Conservation (phyloP, 2,329 filamentous ascomycete genomes). For the Orbilia ellipsospora region DNA sequence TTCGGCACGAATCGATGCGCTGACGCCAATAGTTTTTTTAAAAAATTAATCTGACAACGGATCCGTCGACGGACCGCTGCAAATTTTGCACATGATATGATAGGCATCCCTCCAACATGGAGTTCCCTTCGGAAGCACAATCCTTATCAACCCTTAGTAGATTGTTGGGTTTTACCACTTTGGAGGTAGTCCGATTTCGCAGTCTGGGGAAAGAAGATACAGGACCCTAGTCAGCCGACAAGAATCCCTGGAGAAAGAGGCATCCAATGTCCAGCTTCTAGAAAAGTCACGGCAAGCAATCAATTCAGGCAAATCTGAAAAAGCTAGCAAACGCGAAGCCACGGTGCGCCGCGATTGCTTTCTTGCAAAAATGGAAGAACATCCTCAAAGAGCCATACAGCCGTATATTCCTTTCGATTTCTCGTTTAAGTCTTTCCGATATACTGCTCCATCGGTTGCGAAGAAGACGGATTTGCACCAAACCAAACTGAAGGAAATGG, state of each 20-base stretch:
- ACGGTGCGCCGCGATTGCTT: background rate
- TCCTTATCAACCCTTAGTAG: constrained; percentile 54
- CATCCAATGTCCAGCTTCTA: constrained; percentile 54
- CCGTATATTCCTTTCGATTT: constrained; percentile 1
- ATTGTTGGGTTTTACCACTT: constrained; percentile 45
- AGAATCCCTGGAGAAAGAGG: constrained; percentile 44
- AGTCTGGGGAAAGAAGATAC: constrained; percentile 53
- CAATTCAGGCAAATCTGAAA: constrained; percentile 43
- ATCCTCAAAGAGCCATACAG: constrained; percentile 18
- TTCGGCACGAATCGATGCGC: constrained; percentile 55
- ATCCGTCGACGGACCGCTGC: constrained; percentile 53
- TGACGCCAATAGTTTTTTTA: constrained; percentile 22
- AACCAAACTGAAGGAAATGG: background rate
- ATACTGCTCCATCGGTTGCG: constrained; percentile 45
- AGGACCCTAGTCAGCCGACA: constrained; percentile 43
- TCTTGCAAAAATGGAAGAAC: background rate
- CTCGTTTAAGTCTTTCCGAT: constrained; percentile 53
- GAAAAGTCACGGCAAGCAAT: constrained; percentile 36
- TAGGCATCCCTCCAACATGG: constrained; percentile 44
- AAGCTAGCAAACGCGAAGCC: constrained; percentile 17
- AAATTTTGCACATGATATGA: constrained; percentile 55
- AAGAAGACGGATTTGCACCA: background rate
- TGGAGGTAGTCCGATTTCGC: constrained; percentile 55
- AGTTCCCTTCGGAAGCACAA: constrained; percentile 45
- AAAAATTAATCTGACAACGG: constrained; percentile 15